Percentiles rank a stretch among this genome's conserved stretches.
Conservation (phyloP, 257 asterid genomes). For the Solanum chmielewskii region DNA sequence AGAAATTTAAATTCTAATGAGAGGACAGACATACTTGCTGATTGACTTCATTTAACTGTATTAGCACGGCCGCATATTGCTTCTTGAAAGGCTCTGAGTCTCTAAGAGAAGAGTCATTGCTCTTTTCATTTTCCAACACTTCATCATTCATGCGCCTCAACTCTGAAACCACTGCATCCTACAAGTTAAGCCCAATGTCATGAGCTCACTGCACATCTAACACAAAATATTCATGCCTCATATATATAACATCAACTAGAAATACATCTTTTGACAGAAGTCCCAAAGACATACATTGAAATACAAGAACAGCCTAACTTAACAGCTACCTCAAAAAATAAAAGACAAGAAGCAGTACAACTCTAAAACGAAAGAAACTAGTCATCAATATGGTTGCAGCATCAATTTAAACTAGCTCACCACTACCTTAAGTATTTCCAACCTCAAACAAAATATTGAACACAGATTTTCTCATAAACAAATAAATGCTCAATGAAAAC, state of each 20-base stretch:
- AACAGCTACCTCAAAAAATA: neutral
- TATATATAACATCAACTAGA: neutral
- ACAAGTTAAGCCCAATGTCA: constrained; percentile 13
- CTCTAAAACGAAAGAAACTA: neutral
- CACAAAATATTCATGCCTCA: neutral
- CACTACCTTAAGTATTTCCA: too few species aligned
- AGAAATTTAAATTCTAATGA: neutral
- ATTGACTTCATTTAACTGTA: constrained; percentile 58
- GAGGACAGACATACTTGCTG: constrained; percentile 44
- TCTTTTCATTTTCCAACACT: constrained; percentile 38
- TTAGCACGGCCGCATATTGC: constrained; percentile 74
- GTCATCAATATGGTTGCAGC: neutral
- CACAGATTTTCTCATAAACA: too few species aligned
- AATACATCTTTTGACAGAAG: neutral
- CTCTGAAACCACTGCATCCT: constrained; percentile 83
- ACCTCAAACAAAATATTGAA: too few species aligned
- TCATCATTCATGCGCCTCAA: constrained; percentile 75
- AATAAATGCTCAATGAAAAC: too few species aligned
- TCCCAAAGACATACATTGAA: neutral
- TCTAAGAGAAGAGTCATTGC: constrained; percentile 37
- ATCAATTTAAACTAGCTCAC: neutral
- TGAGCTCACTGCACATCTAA: constrained; percentile 6
- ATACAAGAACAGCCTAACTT: neutral
- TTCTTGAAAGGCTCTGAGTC: constrained; percentile 62
- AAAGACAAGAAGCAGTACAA: neutral